These are phyloP conservation scores for Phytopythium litorale DNA, from an alignment of 352 stramenopile genomes.

Conservation along the genomic window DNA sequence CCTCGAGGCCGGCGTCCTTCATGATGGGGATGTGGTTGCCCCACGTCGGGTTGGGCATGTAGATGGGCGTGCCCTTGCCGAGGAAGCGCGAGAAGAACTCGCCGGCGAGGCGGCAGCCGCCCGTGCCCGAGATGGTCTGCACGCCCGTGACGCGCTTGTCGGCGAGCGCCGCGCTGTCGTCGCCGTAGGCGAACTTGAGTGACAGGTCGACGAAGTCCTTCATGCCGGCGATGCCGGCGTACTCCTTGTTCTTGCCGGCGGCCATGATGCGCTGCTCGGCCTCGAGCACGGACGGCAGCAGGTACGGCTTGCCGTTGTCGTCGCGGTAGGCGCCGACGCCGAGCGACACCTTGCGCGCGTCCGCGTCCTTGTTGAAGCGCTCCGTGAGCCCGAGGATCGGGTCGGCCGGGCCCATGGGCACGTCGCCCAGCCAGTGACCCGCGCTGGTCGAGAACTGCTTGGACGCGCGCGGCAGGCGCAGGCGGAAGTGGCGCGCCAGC, in stretches of 20 bases:
- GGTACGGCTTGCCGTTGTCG: conserved; percentile 92
- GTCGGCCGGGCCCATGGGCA: conserved; percentile 95
- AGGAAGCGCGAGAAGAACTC: conserved; percentile 94
- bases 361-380: conserved; percentile 91
- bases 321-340: conserved; percentile 99
- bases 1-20: conserved; percentile 80
- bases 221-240: conserved; percentile 95
- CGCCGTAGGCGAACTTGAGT: conserved; percentile 96
- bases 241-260: conserved; percentile 96
- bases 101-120: conserved; percentile 94
- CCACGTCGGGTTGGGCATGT: conserved; percentile 99
- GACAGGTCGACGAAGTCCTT: conserved; percentile 95
- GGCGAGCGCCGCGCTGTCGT: conserved; percentile 89
- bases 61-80: conserved; percentile 89
- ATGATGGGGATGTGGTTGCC: conserved; percentile 98
- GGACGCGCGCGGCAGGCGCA: conserved; percentile 17
- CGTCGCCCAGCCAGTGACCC: conserved; percentile 63
- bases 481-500: conserved; percentile 25
- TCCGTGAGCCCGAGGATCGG: conserved; percentile 96
- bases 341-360: conserved; percentile 95
- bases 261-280: conserved; percentile 95
- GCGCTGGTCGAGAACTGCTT: conserved; percentile 43
- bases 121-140: conserved; percentile 98
- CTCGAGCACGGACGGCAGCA: conserved; percentile 96
- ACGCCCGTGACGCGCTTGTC: conserved; percentile 93